Base-by-base conservation (phyloP, 768 basidiomycete species). In the Hericium alpestre region DNA sequence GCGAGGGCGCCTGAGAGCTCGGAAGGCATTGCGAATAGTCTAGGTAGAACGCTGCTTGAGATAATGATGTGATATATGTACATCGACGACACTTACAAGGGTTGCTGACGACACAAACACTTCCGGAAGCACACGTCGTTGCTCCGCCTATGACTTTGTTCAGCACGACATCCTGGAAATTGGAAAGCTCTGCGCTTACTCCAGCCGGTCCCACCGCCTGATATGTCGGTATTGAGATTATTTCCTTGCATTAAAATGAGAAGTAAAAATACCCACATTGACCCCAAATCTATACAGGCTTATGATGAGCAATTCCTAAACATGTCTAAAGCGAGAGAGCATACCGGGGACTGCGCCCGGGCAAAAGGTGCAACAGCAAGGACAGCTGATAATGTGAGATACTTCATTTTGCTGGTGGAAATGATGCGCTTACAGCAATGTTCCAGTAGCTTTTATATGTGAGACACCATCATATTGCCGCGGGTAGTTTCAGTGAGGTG, bases 1-100 rank as follows among this genome's bases (percentile, higher is more conserved):
- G 55, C 18, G 64, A 40, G 48, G 57, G 48, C 2, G 59, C 12
- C 4, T 64, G 63, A 38, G 65, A 54, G 13, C 65, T 65, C 9
- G 69, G 69, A 4, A 68, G 39, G 53, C 69, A 70, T 47, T 70
- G 69, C 11, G 67, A 70, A 61, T 68, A 70, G 58, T 68, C 69
- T 70, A 38, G 2, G n/a, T 4, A 3, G 6, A 7, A n/a, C 15
- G 15, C 40, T 4, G 13, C 15, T 18, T 53, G 18, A 27, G 18
- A 38, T n/a, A 39, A 13, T 20, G 27, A 52, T 12, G 12, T 15
- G 13, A 39, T 18, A 13, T n/a, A 16, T 18, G n/a, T 23, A 8
- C 39, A 32, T 9, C 9, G 1, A 7, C 2, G 1, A 7, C 2
- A 53, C 65, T 49, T 49, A 70, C 69, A 70, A 25, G 54, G 53